phyloP scores from a whole-genome alignment of 2,329 filamentous ascomycete genomes.

The Colletotrichum agaves region DNA sequence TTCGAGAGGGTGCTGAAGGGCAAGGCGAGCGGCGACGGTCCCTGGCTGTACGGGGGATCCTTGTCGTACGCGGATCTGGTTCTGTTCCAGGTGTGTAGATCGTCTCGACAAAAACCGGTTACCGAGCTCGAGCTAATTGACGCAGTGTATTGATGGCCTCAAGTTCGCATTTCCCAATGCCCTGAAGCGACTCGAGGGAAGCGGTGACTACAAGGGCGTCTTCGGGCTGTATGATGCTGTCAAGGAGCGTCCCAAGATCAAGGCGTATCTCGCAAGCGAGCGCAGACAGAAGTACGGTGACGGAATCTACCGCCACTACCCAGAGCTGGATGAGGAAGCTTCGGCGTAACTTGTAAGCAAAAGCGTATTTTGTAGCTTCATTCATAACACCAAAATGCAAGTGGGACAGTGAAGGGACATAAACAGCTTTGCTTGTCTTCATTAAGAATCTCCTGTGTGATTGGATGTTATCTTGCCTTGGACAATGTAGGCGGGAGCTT shows the following conservation, averaged over 20 bases:
- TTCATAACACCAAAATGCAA: too few species aligned
- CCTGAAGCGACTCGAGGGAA: conserved; percentile 61
- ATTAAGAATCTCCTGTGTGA: too few species aligned
- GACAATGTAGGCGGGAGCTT: too few species aligned
- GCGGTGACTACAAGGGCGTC: conserved; percentile 67
- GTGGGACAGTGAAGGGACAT: too few species aligned
- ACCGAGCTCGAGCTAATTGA: background rate
- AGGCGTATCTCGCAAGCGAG: conserved; percentile 74
- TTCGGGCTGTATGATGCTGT: conserved; percentile 74
- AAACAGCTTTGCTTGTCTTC: too few species aligned
- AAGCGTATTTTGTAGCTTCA: too few species aligned
- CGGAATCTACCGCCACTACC: conserved; percentile 79
- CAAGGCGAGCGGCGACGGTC: conserved; percentile 66
- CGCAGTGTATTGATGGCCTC: conserved; percentile 65
- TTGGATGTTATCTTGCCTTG: too few species aligned
- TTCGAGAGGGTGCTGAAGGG: conserved; percentile 73
- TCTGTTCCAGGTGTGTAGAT: conserved; percentile 70
- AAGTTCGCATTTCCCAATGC: conserved; percentile 78
- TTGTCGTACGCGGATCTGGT: conserved; percentile 80
- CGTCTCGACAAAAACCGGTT: accelerated
- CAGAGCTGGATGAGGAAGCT: conserved; percentile 70
- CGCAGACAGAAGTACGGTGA: conserved; percentile 69
- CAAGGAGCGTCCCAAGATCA: conserved; percentile 70
- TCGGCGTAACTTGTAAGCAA: background rate
- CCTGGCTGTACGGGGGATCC: conserved; percentile 72